These are phyloP conservation scores for Ogataea hybrid DNA, from an alignment of 1,139 yeast species.

Conservation along the genomic window DNA sequence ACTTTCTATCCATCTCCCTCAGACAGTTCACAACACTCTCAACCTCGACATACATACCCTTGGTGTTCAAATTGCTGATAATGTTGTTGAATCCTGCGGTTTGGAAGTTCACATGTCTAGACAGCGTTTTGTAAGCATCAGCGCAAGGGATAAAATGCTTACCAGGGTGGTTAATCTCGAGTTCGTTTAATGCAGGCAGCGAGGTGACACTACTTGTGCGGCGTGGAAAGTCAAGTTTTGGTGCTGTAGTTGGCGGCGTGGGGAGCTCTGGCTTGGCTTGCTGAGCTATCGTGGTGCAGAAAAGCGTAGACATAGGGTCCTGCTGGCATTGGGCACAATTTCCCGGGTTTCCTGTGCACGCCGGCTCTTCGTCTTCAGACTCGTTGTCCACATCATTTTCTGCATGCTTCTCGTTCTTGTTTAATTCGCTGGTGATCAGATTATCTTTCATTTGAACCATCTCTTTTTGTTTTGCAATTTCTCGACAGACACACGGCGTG, in stretches of 20 bases:
- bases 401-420: constrained; percentile 7
- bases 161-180: constrained; percentile 27
- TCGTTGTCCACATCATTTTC: constrained; percentile 8
- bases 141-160: constrained; percentile 71
- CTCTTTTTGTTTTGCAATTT: constrained; percentile 58
- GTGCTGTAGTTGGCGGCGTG: constrained; percentile 29
- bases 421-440: constrained; percentile 20
- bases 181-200: constrained; percentile 27
- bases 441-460: constrained; percentile 23
- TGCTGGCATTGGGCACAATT: constrained; percentile 79
- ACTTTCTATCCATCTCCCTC: constrained; percentile 71
- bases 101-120: constrained; percentile 74
- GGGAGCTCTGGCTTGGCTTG: constrained; percentile 29
- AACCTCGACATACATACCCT: constrained; percentile 88
- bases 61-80: constrained; percentile 72
- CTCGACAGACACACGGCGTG: constrained; percentile 90
- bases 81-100: constrained; percentile 70
- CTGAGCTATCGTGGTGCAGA: constrained; percentile 78
- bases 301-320: constrained; percentile 86
- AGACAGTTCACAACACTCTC: constrained; percentile 81
- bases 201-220: constrained; percentile 20
- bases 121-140: constrained; percentile 82
- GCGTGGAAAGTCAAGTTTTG: constrained; percentile 16
- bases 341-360: constrained; percentile 89
- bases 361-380: constrained; percentile 9